Conservation (phyloP, 495 filamentous ascomycete genomes). For the Geopyxis carbonaria region DNA sequence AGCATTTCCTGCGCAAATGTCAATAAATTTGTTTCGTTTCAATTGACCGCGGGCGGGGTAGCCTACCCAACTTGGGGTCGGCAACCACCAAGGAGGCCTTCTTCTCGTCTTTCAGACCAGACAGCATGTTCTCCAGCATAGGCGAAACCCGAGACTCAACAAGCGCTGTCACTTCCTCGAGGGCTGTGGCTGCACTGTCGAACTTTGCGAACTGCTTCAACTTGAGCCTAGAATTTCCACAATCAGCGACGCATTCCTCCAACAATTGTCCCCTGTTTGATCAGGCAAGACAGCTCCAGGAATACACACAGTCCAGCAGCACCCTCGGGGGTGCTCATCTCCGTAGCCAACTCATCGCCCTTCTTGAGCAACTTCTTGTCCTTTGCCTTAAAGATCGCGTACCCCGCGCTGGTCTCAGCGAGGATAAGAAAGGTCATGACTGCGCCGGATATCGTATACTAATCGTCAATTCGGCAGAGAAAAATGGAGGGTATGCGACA, state of each 20-base stretch:
- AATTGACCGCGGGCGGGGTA: neutral
- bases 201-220: constrained; percentile 95
- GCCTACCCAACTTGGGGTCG: constrained; percentile 75
- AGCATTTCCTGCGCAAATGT: constrained; percentile 42
- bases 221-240: constrained; percentile 47
- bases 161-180: constrained; percentile 74
- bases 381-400: constrained; percentile 91
- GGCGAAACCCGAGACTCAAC: constrained; percentile 94
- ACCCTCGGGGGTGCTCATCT: constrained; percentile 65
- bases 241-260: neutral
- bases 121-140: constrained; percentile 60
- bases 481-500: too few relatives aligned
- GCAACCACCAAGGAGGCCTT: constrained; percentile 89
- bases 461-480: too few relatives aligned
- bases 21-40: neutral
- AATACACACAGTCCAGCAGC: constrained; percentile 64
- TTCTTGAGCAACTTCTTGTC: constrained; percentile 94
- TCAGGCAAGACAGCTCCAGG: neutral
- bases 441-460: constrained; percentile 3
- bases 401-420: constrained; percentile 87
- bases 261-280: constrained; percentile 7
- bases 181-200: constrained; percentile 67
- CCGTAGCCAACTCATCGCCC: constrained; percentile 52
- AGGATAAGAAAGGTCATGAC: constrained; percentile 75
- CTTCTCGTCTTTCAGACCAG: constrained; percentile 91